These are phyloP conservation scores for Microdochium nivale DNA, from an alignment of 2,329 filamentous ascomycete genomes.

Conservation along the genomic window DNA sequence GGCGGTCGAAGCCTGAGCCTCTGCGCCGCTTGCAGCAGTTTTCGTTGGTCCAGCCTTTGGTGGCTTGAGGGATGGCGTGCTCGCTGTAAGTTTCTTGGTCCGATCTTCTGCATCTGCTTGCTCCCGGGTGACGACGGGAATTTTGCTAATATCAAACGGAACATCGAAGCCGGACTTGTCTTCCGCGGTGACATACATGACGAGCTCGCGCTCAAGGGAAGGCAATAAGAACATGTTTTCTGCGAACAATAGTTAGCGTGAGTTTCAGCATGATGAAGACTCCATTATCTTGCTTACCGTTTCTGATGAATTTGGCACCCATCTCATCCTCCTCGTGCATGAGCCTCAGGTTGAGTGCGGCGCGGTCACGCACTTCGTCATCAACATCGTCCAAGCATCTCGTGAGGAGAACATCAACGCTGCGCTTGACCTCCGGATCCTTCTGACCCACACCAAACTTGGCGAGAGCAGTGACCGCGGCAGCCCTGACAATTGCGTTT, in stretches of 20 bases:
- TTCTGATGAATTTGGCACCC: conserved; percentile 84
- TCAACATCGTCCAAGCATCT: conserved; percentile 94
- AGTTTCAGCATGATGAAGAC: too few species aligned
- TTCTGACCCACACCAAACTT: conserved; percentile 98
- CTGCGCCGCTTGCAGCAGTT: conserved; percentile 57
- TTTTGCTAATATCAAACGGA: conserved; percentile 83
- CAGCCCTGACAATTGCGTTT: conserved; percentile 90
- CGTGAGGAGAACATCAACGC: conserved; percentile 84
- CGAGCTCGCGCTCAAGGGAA: conserved; percentile 92
- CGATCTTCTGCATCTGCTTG: conserved; percentile 94
- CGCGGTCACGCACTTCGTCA: conserved; percentile 93
- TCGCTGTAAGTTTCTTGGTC: conserved; percentile 92
- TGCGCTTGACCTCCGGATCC: conserved; percentile 93
- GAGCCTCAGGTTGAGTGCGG: conserved; percentile 81
- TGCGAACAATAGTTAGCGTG: conserved; percentile 21
- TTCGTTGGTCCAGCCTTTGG: conserved; percentile 75
- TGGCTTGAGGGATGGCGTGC: conserved; percentile 87
- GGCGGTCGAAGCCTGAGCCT: conserved; percentile 67
- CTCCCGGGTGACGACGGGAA: conserved; percentile 90
- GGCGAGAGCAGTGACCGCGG: conserved; percentile 88
- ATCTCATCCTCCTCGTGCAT: conserved; percentile 89
- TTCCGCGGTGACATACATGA: conserved; percentile 92
- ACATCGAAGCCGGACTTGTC: conserved; percentile 76
- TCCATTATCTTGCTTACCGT: conserved; percentile 48
- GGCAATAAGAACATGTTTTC: conserved; percentile 94